phyloP scores from a whole-genome alignment of 192 early-diverging fungal species.

The Coemansia javaensis region DNA sequence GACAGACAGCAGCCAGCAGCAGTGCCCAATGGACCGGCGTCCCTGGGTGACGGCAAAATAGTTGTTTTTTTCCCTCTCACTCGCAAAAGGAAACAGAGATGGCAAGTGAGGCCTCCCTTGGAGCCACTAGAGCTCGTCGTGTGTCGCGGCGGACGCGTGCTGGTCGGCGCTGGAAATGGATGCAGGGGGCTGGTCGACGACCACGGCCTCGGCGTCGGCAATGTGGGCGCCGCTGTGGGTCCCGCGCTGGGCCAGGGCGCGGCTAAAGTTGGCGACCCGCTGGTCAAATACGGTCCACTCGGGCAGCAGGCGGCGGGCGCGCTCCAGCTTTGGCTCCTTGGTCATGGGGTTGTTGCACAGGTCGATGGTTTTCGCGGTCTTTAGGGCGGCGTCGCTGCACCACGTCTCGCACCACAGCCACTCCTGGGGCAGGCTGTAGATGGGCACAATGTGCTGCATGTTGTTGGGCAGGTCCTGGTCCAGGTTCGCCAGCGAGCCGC shows the following conservation, averaged over 20 bases:
- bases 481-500: conserved; percentile 85
- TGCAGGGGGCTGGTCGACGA: conserved; percentile 16
- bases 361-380: conserved; percentile 94
- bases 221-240: conserved; percentile 36
- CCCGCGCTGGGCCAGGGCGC: conserved; percentile 27
- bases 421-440: conserved; percentile 89
- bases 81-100: no score
- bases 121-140: conserved; percentile 29
- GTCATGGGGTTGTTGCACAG: conserved; percentile 99
- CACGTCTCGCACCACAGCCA: conserved; percentile 99
- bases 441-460: conserved; percentile 87
- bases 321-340: conserved; percentile 96
- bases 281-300: conserved; percentile 91
- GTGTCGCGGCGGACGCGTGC: no score
- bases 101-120: no score
- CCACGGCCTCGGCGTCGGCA: conserved; percentile 35
- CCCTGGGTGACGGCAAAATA: conserved; percentile 60
- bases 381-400: conserved; percentile 82
- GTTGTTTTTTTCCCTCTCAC: background rate
- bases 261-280: conserved; percentile 53
- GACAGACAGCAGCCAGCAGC: conserved; percentile 63
- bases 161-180: background rate
- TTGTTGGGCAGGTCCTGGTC: conserved; percentile 99
- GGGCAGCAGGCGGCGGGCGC: conserved; percentile 84
- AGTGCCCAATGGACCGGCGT: conserved; percentile 85